Conservation (phyloP, 192 early-diverging fungal genomes). For the Endogone sp. region DNA sequence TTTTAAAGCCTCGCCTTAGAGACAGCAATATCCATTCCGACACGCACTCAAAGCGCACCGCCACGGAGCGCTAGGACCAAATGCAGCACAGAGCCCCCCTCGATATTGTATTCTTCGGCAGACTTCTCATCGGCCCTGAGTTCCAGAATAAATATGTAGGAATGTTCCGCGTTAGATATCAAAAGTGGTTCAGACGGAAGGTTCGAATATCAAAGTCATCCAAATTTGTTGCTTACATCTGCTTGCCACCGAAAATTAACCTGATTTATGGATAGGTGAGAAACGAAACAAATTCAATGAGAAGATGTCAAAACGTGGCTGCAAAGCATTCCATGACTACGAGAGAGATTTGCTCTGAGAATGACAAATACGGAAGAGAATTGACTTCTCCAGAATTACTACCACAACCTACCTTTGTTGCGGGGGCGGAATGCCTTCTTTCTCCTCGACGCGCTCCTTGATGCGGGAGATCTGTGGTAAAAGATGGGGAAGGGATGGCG, state of each 20-base stretch:
- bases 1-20: too few species aligned
- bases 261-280: too few species aligned
- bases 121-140: slow-evolving; percentile 76
- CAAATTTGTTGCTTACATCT: slow-evolving; percentile 67
- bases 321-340: too few species aligned
- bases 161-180: not conserved
- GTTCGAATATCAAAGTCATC: too few species aligned
- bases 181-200: too few species aligned
- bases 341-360: not conserved
- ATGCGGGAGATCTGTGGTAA: slow-evolving; percentile 80
- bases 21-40: too few species aligned
- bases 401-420: too few species aligned
- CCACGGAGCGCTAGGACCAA: slow-evolving; percentile 95
- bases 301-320: slow-evolving; percentile 10
- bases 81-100: slow-evolving; percentile 82
- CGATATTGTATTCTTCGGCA: slow-evolving; percentile 63
- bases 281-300: too few species aligned
- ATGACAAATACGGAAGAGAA: not conserved
- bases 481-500: not conserved
- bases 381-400: too few species aligned
- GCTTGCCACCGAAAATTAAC: slow-evolving; percentile 93
- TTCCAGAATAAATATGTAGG: slow-evolving; percentile 9
- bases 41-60: too few species aligned
- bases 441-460: slow-evolving; percentile 92
- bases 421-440: slow-evolving; percentile 94